Percentiles rank a stretch among this genome's conserved stretches.
phyloP scores from a whole-genome alignment of 2,329 filamentous ascomycete species.

The Fusarium anguioides region DNA sequence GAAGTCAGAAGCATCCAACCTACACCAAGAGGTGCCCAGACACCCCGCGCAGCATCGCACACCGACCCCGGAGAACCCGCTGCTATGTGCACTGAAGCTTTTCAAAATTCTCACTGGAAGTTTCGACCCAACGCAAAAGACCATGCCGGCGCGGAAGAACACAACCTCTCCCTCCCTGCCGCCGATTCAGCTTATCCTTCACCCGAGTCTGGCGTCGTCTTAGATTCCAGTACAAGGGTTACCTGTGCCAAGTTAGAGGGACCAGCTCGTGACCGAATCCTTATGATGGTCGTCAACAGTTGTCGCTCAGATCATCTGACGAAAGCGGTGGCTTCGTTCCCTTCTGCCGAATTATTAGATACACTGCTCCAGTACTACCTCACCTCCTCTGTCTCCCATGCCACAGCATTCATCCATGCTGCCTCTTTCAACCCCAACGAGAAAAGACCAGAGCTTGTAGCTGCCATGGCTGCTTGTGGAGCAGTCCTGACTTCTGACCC shows the following conservation, averaged over 20 bases:
- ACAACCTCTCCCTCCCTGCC: constrained; percentile 47
- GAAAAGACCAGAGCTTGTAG: constrained; percentile 51
- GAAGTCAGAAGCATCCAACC: constrained; percentile 35
- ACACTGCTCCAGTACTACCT: constrained; percentile 54
- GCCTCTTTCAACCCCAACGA: constrained; percentile 52
- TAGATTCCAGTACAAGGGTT: constrained; percentile 31
- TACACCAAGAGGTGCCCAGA: constrained; percentile 17
- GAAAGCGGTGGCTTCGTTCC: constrained; percentile 52
- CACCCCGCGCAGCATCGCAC: constrained; percentile 8
- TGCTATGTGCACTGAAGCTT: constrained; percentile 41
- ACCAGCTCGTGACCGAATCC: constrained; percentile 44
- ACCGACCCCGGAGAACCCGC: constrained; percentile 28
- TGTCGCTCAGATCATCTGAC: constrained; percentile 43
- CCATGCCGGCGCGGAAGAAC: constrained; percentile 47
- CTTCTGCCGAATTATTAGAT: constrained; percentile 53
- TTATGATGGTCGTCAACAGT: constrained; percentile 46
- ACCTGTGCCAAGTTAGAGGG: constrained; percentile 36
- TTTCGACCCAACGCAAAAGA: constrained; percentile 49
- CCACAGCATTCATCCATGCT: constrained; percentile 51
- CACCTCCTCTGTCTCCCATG: constrained; percentile 40
- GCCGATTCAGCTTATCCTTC: constrained; percentile 34
- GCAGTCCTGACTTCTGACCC: constrained; percentile 53
- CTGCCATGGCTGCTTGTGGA: constrained; percentile 51
- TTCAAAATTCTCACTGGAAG: constrained; percentile 45
- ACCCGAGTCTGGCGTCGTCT: constrained; percentile 39